Conservation (phyloP, 129 eudicot genomes). For the Arctium minus region DNA sequence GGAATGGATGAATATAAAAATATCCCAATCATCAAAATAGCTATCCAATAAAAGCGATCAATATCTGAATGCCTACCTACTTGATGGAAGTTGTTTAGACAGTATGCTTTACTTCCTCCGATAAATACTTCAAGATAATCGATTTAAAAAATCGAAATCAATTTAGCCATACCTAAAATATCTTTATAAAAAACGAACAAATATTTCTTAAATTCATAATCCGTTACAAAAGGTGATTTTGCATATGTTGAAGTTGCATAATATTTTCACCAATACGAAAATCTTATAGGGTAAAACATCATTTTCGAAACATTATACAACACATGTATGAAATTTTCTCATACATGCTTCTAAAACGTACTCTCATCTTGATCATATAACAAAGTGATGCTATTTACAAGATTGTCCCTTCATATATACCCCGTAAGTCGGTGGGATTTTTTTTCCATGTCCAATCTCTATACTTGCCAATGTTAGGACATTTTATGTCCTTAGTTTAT, state of each 20-base stretch:
- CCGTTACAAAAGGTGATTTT: background rate
- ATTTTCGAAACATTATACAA: background rate
- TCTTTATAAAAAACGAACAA: background rate
- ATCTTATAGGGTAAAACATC: slow-evolving; percentile 3
- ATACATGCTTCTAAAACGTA: slow-evolving; percentile 15
- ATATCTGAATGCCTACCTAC: too few relatives aligned
- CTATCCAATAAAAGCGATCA: too few relatives aligned
- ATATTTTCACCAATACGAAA: background rate
- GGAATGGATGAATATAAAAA: background rate
- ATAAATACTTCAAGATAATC: background rate
- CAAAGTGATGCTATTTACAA: slow-evolving; percentile 41
- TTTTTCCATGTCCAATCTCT: background rate
- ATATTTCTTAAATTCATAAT: background rate
- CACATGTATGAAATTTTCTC: slow-evolving; percentile 22
- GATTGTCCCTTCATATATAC: slow-evolving; percentile 23
- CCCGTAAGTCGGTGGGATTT: background rate
- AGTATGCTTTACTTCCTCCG: background rate
- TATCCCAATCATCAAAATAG: background rate
- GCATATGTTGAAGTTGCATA: background rate
- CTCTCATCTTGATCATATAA: slow-evolving; percentile 38
- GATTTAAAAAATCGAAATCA: background rate
- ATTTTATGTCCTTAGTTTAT: too few relatives aligned
- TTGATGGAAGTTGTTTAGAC: too few relatives aligned
- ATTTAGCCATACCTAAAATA: background rate
- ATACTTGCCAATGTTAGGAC: background rate